Conservation (phyloP, 345 rosid species). For the Eutrema yunnanense region DNA sequence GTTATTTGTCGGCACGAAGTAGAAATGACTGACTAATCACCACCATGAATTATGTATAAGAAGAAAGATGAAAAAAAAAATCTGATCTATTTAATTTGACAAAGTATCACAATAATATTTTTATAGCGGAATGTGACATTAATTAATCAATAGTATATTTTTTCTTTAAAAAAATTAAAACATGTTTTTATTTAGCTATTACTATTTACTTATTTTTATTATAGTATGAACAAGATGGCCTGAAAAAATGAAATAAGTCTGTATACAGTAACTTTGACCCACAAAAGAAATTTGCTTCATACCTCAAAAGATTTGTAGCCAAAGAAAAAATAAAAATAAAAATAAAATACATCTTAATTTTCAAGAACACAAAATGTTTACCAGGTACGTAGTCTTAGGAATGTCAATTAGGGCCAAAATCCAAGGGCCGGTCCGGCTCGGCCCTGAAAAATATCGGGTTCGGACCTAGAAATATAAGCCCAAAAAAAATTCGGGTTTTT, state of each 20-base stretch:
- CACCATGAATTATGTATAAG: neutral
- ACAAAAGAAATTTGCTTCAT: neutral
- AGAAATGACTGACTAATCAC: neutral
- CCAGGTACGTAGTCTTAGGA: too few relatives aligned
- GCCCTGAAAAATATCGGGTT: too few relatives aligned
- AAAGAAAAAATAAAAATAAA: neutral
- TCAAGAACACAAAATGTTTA: neutral
- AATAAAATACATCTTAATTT: neutral
- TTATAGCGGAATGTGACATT: neutral
- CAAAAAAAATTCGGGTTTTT: too few relatives aligned
- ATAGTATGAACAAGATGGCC: neutral
- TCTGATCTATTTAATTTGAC: neutral
- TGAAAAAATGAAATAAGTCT: neutral
- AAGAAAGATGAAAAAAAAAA: neutral
- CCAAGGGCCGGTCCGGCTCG: too few relatives aligned
- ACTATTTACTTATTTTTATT: neutral
- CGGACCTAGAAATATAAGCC: too few relatives aligned
- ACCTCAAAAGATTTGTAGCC: neutral
- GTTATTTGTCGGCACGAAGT: conserved; percentile 15
- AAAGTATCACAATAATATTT: neutral
- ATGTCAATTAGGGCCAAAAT: too few relatives aligned
- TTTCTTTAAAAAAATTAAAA: neutral
- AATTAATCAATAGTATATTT: neutral
- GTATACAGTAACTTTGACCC: neutral
- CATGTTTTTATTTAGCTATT: neutral